Percentiles rank a stretch among this genome's conserved stretches.
Conservation (phyloP, 768 basidiomycete species). For the Clavaria fumosa region DNA sequence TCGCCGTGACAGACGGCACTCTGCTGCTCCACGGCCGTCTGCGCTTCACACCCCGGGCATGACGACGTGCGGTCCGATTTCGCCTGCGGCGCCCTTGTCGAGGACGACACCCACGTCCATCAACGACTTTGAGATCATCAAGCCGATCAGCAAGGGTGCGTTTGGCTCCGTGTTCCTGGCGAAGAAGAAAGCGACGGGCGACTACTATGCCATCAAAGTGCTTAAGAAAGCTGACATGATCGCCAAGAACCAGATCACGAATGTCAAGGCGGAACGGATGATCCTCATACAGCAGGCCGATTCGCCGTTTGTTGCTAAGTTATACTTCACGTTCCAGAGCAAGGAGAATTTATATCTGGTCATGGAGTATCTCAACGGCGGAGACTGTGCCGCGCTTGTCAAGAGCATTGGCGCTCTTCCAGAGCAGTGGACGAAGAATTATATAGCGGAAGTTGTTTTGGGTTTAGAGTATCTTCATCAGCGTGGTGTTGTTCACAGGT, state of each 20-base stretch:
- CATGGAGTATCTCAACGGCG: constrained; percentile 98
- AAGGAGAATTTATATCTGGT: constrained; percentile 97
- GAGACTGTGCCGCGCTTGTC: constrained; percentile 94
- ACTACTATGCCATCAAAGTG: constrained; percentile 99
- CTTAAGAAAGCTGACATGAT: constrained; percentile 99
- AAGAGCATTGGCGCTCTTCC: constrained; percentile 87
- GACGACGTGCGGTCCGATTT: constrained; percentile 37
- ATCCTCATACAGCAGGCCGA: constrained; percentile 99
- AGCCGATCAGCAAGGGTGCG: constrained; percentile 97
- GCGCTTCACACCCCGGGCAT: constrained; percentile 43
- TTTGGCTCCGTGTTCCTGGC: constrained; percentile 97
- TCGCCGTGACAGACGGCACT: constrained; percentile 55
- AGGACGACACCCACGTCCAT: constrained; percentile 81
- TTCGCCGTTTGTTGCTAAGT: constrained; percentile 93
- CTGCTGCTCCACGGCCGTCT: constrained; percentile 45
- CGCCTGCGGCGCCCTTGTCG: constrained; percentile 67
- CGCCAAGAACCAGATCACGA: constrained; percentile 99
- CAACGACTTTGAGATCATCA: constrained; percentile 98
- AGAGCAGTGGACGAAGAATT: constrained; percentile 95
- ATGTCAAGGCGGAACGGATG: constrained; percentile 98
- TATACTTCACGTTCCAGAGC: constrained; percentile 99
- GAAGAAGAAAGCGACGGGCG: constrained; percentile 95
- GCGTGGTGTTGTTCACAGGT: constrained; percentile 94
- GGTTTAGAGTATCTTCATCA: constrained; percentile 96
- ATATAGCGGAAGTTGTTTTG: constrained; percentile 89